A percentile compares a stretch with the other conserved stretches of the same genome.
Evolutionary conservation across 2,329 filamentous ascomycete genomes (phyloP).

Genomic region (Daldinia sp.): DNA sequence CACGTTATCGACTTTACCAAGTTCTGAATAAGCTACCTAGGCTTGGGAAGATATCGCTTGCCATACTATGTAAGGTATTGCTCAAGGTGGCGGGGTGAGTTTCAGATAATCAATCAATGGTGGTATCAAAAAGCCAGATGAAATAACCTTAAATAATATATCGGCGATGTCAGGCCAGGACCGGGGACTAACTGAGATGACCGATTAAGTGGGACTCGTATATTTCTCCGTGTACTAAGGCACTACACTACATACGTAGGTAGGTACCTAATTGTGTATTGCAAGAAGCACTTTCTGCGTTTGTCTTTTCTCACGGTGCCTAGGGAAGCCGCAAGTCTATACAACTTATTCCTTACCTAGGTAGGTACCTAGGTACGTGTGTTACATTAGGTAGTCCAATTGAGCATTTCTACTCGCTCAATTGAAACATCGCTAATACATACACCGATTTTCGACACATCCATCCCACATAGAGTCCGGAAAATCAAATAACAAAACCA

Average conservation of each 20-base stretch:
- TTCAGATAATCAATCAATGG: not conserved
- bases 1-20: not conserved
- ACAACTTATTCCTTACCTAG: not conserved
- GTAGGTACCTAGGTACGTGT: not conserved
- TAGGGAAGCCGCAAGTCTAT: not conserved
- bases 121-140: constrained; percentile 18
- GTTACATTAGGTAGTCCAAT: not conserved
- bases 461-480: constrained; percentile 6
- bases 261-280: not conserved
- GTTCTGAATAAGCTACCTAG: not conserved
- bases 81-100: not conserved
- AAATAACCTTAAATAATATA: constrained; percentile 31
- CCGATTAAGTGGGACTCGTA: constrained; percentile 14
- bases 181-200: not conserved
- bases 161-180: constrained; percentile 7
- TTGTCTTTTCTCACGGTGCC: not conserved
- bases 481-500: constrained; percentile 6
- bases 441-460: not conserved
- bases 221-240: constrained; percentile 21
- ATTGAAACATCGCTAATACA: not conserved
- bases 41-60: not conserved
- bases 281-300: not conserved
- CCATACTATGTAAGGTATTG: not conserved
- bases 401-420: not conserved
- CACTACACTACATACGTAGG: too few species aligned